Conservation (phyloP, 1,284 basidiomycete species). For the Cutaneotrichosporon curvatum region DNA sequence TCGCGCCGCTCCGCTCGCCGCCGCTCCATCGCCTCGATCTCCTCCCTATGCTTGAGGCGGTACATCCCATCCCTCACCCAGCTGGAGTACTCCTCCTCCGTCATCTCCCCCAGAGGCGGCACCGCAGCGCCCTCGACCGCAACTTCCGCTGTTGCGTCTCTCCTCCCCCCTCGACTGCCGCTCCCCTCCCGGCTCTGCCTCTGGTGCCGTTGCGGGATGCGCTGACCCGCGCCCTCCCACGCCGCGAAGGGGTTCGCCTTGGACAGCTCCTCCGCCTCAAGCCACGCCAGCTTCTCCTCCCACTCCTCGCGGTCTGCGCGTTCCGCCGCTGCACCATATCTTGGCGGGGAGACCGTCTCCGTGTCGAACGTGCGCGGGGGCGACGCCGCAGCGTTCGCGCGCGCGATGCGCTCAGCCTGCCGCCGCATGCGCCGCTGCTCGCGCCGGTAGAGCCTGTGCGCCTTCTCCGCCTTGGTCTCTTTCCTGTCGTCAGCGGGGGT, state of each 20-base stretch:
- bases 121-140: conserved; percentile 10
- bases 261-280: conserved; percentile 7
- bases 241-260: background rate
- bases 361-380: conserved; percentile 14
- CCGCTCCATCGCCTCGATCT: conserved; percentile 10
- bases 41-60: conserved; percentile 11
- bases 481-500: conserved; percentile 22
- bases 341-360: conserved; percentile 26
- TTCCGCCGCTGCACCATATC: conserved; percentile 5
- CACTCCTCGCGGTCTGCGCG: conserved; percentile 16
- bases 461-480: conserved; percentile 27
- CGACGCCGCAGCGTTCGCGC: conserved; percentile 28
- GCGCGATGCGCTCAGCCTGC: conserved; percentile 21
- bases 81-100: conserved; percentile 22
- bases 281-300: conserved; percentile 22
- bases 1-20: background rate
- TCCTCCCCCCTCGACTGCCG: background rate
- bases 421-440: conserved; percentile 21
- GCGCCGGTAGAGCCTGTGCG: conserved; percentile 22
- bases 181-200: background rate
- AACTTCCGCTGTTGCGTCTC: conserved; percentile 15
- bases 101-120: conserved; percentile 26
- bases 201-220: conserved; percentile 9
- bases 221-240: background rate
- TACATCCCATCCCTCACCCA: conserved; percentile 27